These are phyloP conservation scores for Vicia sativa DNA, from an alignment of 306 rosid species.

Conservation along the genomic window DNA sequence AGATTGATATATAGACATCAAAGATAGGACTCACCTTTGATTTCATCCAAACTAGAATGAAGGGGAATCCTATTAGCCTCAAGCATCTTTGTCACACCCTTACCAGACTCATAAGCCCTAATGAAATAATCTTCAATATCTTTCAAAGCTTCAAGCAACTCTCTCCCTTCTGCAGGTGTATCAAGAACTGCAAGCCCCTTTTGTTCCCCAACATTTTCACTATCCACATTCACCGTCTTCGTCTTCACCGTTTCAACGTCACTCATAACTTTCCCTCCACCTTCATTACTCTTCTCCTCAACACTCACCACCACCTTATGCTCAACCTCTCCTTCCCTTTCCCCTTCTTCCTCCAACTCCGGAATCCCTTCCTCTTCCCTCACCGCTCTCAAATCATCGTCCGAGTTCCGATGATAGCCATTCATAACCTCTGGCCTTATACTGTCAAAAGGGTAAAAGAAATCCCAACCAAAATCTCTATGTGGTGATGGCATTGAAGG, in stretches of 20 bases:
- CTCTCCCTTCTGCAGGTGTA: constrained; percentile 81
- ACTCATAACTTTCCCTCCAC: constrained; percentile 38
- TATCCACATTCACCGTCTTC: constrained; percentile 48
- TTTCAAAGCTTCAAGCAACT: constrained; percentile 84
- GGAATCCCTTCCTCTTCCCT: constrained; percentile 99
- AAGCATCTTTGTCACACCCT: constrained; percentile 81
- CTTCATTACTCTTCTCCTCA: constrained; percentile 50
- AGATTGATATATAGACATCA: constrained; percentile 22
- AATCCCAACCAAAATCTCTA: constrained; percentile 92
- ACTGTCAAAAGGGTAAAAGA: constrained; percentile 81
- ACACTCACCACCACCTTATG: constrained; percentile 44
- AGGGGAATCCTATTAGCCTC: constrained; percentile 84
- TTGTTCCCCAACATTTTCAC: constrained; percentile 49
- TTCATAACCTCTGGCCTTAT: constrained; percentile 66
- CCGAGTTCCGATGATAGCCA: constrained; percentile 61
- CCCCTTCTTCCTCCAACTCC: constrained; percentile 84
- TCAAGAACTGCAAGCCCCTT: constrained; percentile 66
- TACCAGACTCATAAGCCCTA: constrained; percentile 81
- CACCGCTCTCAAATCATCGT: constrained; percentile 82
- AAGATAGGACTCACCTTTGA: constrained; percentile 70
- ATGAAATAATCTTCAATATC: constrained; percentile 76
- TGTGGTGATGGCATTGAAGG: constrained; percentile 75
- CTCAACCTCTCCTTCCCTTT: constrained; percentile 50
- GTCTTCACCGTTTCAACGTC: constrained; percentile 53
- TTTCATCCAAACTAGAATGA: constrained; percentile 84